A percentile compares a stretch with the other conserved stretches of the same genome.
Evolutionary conservation across 192 early-diverging fungal genomes (phyloP).

Genomic region (Chytriomyces confervae): DNA sequence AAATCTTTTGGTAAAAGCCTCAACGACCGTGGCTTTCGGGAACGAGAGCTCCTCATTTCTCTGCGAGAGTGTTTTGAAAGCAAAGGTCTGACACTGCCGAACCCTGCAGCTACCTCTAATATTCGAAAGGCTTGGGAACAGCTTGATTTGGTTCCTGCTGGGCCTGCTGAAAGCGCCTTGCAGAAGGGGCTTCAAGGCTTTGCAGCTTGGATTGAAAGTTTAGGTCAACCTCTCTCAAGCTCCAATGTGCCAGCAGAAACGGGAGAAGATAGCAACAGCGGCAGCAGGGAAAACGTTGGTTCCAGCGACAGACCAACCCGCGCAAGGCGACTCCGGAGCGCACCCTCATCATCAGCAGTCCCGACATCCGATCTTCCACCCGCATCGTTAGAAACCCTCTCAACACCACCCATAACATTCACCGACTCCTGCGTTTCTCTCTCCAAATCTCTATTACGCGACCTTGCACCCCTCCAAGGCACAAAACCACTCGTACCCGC

Average conservation of each 20-base stretch:
- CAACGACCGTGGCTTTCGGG: slow-evolving; percentile 23
- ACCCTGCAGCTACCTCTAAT: background rate
- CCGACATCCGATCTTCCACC: background rate
- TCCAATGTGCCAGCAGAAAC: background rate
- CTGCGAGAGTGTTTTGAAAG: slow-evolving; percentile 2
- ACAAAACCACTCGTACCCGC: background rate
- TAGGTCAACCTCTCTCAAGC: background rate
- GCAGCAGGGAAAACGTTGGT: background rate
- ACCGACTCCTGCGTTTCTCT: background rate
- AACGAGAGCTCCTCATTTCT: slow-evolving; percentile 18
- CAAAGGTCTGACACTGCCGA: background rate
- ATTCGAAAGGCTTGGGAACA: background rate
- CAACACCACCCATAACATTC: background rate
- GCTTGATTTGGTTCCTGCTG: background rate
- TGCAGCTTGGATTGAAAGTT: slow-evolving; percentile 1
- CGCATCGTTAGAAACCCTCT: background rate
- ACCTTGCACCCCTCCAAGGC: slow-evolving; percentile 9
- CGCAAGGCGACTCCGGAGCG: too few species aligned
- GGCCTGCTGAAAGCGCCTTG: background rate
- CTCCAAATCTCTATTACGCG: background rate
- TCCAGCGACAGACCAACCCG: background rate
- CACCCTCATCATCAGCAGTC: background rate
- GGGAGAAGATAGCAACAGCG: background rate
- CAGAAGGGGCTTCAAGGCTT: slow-evolving; percentile 8
- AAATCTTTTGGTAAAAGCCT: slow-evolving; percentile 6